These are phyloP conservation scores for Lunularia cruciata DNA, from an alignment of 225 moss, liverwort and hornwort species.

Conservation along the genomic window DNA sequence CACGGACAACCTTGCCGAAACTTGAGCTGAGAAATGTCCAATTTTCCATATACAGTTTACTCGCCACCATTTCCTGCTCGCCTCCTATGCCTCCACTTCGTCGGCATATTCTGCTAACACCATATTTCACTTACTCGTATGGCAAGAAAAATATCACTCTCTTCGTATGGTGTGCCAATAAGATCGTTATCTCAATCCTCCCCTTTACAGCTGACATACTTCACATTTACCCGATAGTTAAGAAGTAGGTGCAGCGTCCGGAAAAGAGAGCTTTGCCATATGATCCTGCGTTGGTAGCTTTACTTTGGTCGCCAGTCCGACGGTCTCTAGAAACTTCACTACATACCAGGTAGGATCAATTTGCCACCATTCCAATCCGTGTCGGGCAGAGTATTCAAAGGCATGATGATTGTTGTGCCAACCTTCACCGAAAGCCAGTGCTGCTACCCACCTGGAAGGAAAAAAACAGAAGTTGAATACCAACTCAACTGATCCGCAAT, in stretches of 20 bases:
- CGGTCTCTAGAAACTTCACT: conserved; percentile 61
- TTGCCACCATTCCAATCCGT: conserved; percentile 98
- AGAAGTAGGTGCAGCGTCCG: conserved; percentile 2
- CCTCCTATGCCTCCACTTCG: background rate
- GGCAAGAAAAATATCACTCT: background rate
- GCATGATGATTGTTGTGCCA: conserved; percentile 99
- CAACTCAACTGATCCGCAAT: too few relatives aligned
- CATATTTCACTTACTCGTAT: background rate
- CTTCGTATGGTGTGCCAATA: background rate
- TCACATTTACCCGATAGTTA: background rate
- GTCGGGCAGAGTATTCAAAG: conserved; percentile 95
- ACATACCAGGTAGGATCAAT: conserved; percentile 94
- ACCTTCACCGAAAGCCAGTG: conserved; percentile 96
- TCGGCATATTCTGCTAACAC: background rate
- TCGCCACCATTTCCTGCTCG: background rate
- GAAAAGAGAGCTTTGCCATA: conserved; percentile 41
- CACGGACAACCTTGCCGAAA: conserved; percentile 10
- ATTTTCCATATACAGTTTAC: conserved; percentile 8
- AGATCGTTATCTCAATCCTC: background rate
- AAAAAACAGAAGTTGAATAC: too few relatives aligned
- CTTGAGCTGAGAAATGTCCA: conserved; percentile 5
- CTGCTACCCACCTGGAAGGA: conserved; percentile 81
- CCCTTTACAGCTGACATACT: too few relatives aligned
- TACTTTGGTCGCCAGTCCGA: conserved; percentile 89
- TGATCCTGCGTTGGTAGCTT: conserved; percentile 78